These are phyloP conservation scores for Furcasterigmium sp. DNA, from an alignment of 2,329 filamentous ascomycete genomes.

Conservation along the genomic window DNA sequence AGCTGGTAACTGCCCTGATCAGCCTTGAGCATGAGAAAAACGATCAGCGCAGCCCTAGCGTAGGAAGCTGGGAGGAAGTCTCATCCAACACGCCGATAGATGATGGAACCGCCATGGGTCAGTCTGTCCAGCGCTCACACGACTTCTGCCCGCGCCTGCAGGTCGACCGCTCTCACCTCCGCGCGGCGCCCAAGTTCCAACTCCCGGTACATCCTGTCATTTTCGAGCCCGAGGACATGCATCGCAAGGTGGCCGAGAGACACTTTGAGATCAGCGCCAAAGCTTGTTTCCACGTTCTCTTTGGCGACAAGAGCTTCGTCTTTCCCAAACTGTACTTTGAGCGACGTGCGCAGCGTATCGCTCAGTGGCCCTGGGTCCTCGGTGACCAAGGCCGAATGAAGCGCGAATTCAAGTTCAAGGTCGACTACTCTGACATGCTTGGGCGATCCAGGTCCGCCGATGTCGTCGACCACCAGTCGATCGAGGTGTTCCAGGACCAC, in stretches of 20 bases:
- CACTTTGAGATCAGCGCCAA: conserved; percentile 90
- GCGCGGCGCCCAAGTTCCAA: conserved; percentile 63
- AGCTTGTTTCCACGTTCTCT: conserved; percentile 90
- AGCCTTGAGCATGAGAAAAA: conserved; percentile 65
- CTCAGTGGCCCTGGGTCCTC: conserved; percentile 79
- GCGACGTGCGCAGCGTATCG: conserved; percentile 70
- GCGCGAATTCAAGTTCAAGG: conserved; percentile 76
- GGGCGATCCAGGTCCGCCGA: conserved; percentile 55
- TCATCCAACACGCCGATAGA: conserved; percentile 56
- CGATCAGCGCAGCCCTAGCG: conserved; percentile 61
- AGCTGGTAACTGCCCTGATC: conserved; percentile 66
- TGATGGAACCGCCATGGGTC: conserved; percentile 42
- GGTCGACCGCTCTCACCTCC: conserved; percentile 12
- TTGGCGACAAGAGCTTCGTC: conserved; percentile 91
- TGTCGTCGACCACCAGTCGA: conserved; percentile 77
- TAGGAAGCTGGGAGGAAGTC: conserved; percentile 89
- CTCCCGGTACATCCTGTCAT: conserved; percentile 75
- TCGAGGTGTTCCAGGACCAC: conserved; percentile 78
- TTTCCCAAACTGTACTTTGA: conserved; percentile 90
- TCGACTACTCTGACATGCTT: conserved; percentile 61
- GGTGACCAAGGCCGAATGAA: conserved; percentile 66
- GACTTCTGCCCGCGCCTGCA: conserved; percentile 23
- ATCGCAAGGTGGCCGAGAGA: conserved; percentile 67
- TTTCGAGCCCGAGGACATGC: conserved; percentile 81
- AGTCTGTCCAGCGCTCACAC: conserved; percentile 24